Evolutionary conservation across 129 eudicot genomes (phyloP).

Genomic region (Flaveria bidentis): DNA sequence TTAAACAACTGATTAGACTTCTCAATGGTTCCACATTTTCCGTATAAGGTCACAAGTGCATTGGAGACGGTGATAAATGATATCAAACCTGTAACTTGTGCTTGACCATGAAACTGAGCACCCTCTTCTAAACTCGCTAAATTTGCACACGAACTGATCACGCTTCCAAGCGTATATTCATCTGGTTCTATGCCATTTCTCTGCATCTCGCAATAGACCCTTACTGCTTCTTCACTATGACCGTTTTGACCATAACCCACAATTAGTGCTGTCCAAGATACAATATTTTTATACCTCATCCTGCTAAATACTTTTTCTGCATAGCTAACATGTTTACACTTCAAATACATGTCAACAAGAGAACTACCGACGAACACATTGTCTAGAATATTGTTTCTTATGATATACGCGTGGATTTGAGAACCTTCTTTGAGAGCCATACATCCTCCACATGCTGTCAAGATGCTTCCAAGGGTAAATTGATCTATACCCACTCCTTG

Average conservation of each 20-base stretch:
- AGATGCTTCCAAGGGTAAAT: slow-evolving; percentile 83
- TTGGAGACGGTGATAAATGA: slow-evolving; percentile 75
- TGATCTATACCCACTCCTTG: slow-evolving; percentile 65
- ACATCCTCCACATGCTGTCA: slow-evolving; percentile 80
- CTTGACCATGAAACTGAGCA: slow-evolving; percentile 80
- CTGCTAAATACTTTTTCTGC: slow-evolving; percentile 68
- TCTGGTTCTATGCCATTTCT: slow-evolving; percentile 64
- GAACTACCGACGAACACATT: slow-evolving; percentile 84
- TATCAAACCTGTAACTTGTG: slow-evolving; percentile 69
- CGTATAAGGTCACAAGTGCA: slow-evolving; percentile 78
- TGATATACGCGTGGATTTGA: slow-evolving; percentile 67
- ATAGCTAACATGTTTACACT: slow-evolving; percentile 59
- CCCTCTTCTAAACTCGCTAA: slow-evolving; percentile 90
- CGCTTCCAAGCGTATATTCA: slow-evolving; percentile 77
- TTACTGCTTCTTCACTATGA: slow-evolving; percentile 75
- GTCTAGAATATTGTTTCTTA: slow-evolving; percentile 47
- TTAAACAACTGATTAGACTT: slow-evolving; percentile 66
- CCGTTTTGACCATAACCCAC: slow-evolving; percentile 94
- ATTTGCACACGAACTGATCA: slow-evolving; percentile 88
- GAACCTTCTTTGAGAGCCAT: slow-evolving; percentile 65
- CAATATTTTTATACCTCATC: slow-evolving; percentile 66
- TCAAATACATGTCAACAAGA: slow-evolving; percentile 84
- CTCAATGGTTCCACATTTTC: slow-evolving; percentile 80
- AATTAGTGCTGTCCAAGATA: slow-evolving; percentile 90
- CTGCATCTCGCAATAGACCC: slow-evolving; percentile 64